Evolutionary conservation across 176 grass and related monocot genomes (phyloP), one percentile per base, ranked within the genome.

Genomic region (Carex myosuroides): DNA sequence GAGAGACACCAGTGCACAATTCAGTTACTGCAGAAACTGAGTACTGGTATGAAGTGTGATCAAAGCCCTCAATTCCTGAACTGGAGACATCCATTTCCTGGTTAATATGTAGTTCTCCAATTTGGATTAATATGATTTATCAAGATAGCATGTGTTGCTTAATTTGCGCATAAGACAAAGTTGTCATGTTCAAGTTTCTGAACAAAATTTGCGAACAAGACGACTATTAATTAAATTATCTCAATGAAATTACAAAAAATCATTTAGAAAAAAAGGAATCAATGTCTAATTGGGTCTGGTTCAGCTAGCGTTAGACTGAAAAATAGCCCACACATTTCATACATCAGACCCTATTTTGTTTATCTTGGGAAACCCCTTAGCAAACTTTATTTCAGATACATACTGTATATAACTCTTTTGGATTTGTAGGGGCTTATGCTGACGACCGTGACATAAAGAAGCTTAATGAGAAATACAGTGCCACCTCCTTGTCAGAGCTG

Each of bases 401-500:
- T 14, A 32, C 17, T 54, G 29, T 46, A 48, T 66, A 32, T 68
- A 30, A 32, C 11, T 10, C 62, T 54, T 70, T 42, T 54, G 44
- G 56, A 48, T 84, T 6, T 79, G 16, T 79, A 98, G 95, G 95
- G 63, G 95, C 91, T 77, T 98, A 98, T 83, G 95, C 89, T 64
- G 89, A 98, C 77, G 89, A 83, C 55, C 67, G 22, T 74, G 91
- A 92, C 82, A 35, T 95, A 69, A 90, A 85, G 39, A 89, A 85
- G 61, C 80, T 98, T 55, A 85, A 69, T 6, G 76, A 85, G 78
- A 94, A 91, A 79, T 92, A 98, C 85, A 24, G 84, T 41, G 89
- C 77, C 21, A 12, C 91, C 73, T 85, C 91, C 10, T 65, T 75
- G 20, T 84, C 87, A 53, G 88, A 94, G 79, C 20, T 94, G 80